A percentile compares a stretch with the other conserved stretches of the same genome.
These are phyloP conservation scores for Pyrus communis DNA, from an alignment of 306 rosid genomes.

Conservation along the genomic window DNA sequence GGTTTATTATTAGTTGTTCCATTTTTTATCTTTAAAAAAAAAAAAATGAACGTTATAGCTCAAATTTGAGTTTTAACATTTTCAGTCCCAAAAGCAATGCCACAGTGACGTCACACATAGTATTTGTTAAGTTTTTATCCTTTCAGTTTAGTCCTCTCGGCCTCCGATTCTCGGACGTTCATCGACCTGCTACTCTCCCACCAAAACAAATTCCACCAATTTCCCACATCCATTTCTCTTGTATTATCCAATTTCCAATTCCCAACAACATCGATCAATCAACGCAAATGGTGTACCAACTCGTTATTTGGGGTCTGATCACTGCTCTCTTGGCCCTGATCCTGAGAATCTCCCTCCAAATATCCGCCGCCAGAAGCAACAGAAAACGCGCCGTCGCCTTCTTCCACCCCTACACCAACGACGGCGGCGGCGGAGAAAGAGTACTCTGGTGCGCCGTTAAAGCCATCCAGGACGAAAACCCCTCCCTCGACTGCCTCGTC, in stretches of 20 bases:
- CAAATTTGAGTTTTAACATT: not conserved
- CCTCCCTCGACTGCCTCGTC: conserved; percentile 48
- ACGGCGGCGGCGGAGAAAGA: conserved; percentile 89
- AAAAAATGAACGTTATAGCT: too few relatives aligned
- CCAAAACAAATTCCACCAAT: not conserved
- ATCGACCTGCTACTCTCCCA: not conserved
- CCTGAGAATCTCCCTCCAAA: conserved; percentile 17
- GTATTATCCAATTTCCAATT: not conserved
- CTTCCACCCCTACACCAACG: conserved; percentile 94
- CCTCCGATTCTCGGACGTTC: not conserved
- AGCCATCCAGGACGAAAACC: conserved; percentile 64
- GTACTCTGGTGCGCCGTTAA: conserved; percentile 91
- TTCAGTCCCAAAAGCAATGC: not conserved
- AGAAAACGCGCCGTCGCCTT: conserved; percentile 64
- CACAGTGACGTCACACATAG: not conserved
- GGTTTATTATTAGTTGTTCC: too few relatives aligned
- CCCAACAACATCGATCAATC: not conserved
- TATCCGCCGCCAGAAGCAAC: conserved; percentile 30
- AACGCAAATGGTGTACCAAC: conserved; percentile 23
- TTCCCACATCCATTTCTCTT: not conserved
- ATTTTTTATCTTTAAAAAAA: too few relatives aligned
- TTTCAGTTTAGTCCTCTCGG: not conserved
- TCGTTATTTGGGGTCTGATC: conserved; percentile 29
- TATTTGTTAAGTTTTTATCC: not conserved
- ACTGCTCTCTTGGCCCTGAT: conserved; percentile 17